Evolutionary conservation across 352 stramenopile genomes (phyloP), one percentile per base, ranked within the genome.

Genomic region (Pythium volutum): DNA sequence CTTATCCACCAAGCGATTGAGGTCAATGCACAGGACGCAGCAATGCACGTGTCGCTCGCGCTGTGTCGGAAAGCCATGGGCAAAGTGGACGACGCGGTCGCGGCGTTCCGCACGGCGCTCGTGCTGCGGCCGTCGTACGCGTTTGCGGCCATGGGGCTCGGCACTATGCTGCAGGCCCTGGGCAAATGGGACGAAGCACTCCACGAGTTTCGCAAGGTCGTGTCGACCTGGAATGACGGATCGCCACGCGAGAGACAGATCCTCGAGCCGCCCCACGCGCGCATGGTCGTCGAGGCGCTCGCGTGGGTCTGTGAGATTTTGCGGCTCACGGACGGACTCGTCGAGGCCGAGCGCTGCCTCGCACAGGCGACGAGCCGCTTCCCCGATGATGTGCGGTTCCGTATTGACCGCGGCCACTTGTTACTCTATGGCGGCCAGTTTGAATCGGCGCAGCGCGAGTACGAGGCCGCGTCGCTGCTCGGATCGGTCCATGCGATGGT

Each of bases 121-220:
- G 70, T 79, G 62, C 63, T 93, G 1, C 57, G 70, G 12, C 78
- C 84, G 10, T 66, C 70, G 51, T 76, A 66, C 29, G 33, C 79
- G 3, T 54, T 85, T 38, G 71, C 79, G 11, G 60, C 70, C 18
- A 59, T 90, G 5, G 81, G 79, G n/a, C 61, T 91, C n/a, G 84
- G 78, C 0, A 55, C 78, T 34, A 63, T 74, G 15, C 71, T 77
- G 47, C 74, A 84, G 51, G 55, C 62, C 8, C 49, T 74, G 18
- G 74, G 71, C 11, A 71, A 88, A 31, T 90, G 77, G 71, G 70
- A 87, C 18, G 77, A 81, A 22, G 78, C 81, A 0, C 53, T 91
- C 45, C 65, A 73, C 18, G 72, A 78, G 39, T 90, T 84, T 47
- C 73, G 64, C 22, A 78, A 75, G 50, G 73, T 87, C 29, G 74